Evolutionary conservation across 257 asterid species (phyloP), one percentile per base, ranked within the genome.

Genomic region (Capsicum chinense): DNA sequence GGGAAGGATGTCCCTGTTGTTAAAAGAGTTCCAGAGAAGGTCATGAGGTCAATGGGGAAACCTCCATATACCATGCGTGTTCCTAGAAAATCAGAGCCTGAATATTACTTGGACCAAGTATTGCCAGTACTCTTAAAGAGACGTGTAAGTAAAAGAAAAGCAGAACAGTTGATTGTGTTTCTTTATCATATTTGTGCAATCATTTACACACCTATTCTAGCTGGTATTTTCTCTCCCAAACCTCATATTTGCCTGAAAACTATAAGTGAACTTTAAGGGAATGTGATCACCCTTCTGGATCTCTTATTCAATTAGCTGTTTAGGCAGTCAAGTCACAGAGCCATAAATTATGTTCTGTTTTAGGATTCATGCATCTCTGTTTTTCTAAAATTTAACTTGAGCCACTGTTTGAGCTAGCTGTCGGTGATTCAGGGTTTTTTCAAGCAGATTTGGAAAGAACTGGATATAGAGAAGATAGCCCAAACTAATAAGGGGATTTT

Each of bases 51-150:
- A 80, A 93, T 97, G 98, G 98, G 94, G 42, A 97, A 93, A 86
- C 99, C 99, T 58, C 99, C 99, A 50, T 97, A 97, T 90, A 93
- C 99, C 73, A 97, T 94, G 99, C 98, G 99, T 35, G 98, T 95
- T 79, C 99, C 99, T 11, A 92, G 99, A 87, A 97, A 93, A 88
- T 97, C 99, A 17, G 99, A 97, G 85, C 96, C 99, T 71, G 97
- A 93, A 88, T 97, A 93, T 92, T 97, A 97, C 87, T 90, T 93
- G 85, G 98, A 95, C 83, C 98, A 95, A 97, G 99, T 97, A 47
- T 87, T 97, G 88, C 99, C 99, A 70, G 90, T 92, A 85, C 94
- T 97, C 79, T 78, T 90, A 90, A 93, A 95, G 91, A 92, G 99
- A 91, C 95, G 90, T 86, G 99, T 93, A 93, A 97, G 99, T 84